A percentile compares a stretch with the other conserved stretches of the same genome.
Evolutionary conservation across 768 basidiomycete genomes (phyloP).

Genomic region (Pleurotus giganteus): DNA sequence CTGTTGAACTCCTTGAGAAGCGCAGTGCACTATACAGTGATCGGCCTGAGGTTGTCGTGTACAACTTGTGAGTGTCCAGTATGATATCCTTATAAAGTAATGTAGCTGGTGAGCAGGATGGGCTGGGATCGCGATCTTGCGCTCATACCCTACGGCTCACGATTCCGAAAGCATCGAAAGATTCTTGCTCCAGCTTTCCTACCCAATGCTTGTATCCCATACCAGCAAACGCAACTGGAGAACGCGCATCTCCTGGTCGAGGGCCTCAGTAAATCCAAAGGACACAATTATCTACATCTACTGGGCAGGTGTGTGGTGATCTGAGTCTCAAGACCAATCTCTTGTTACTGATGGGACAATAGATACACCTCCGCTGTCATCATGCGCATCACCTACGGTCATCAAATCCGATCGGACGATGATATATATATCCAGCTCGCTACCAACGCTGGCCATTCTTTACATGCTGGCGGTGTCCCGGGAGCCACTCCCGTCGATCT

Average conservation of each 20-base stretch:
- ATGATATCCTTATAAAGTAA: background rate
- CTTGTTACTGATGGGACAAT: background rate
- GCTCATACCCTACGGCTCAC: constrained; percentile 17
- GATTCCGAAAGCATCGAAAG: constrained; percentile 16
- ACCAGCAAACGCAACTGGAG: constrained; percentile 9
- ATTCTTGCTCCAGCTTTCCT: constrained; percentile 14
- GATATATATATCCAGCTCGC: constrained; percentile 15
- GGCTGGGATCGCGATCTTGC: constrained; percentile 15
- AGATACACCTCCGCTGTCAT: constrained; percentile 15
- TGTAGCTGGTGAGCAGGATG: constrained; percentile 9
- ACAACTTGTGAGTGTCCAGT: constrained; percentile 16
- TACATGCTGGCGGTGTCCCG: constrained; percentile 9
- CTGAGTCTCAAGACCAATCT: background rate
- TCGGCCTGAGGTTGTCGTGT: constrained; percentile 17
- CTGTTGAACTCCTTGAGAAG: constrained; percentile 26
- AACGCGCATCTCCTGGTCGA: constrained; percentile 19
- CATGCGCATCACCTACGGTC: constrained; percentile 16
- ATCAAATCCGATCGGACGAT: constrained; percentile 14
- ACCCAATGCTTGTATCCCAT: constrained; percentile 1
- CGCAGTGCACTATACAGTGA: constrained; percentile 24
- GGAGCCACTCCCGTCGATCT: constrained; percentile 17
- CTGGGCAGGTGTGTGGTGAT: constrained; percentile 22
- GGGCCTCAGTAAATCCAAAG: constrained; percentile 13
- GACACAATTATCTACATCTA: constrained; percentile 15
- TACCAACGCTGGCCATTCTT: background rate